phyloP scores from a whole-genome alignment of 257 asterid species.

The Catharanthus roseus region DNA sequence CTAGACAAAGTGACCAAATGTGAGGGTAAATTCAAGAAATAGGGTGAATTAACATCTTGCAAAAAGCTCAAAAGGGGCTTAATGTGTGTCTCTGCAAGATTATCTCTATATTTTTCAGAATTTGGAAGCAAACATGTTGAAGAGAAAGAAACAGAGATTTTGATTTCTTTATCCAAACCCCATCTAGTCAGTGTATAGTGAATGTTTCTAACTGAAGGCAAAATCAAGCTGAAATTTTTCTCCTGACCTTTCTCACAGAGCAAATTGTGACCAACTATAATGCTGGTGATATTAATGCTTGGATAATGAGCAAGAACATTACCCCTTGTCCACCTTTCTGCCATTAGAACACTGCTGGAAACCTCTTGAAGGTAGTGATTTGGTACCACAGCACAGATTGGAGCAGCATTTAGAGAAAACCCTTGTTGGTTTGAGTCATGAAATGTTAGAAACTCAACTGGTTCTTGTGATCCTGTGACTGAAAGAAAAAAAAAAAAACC shows the following conservation, averaged over 20 bases:
- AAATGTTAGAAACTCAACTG: slow-evolving; percentile 35
- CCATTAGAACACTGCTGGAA: slow-evolving; percentile 54
- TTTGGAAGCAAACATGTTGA: slow-evolving; percentile 40
- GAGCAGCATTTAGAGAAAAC: slow-evolving; percentile 14
- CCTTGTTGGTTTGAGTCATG: slow-evolving; percentile 29
- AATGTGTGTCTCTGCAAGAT: slow-evolving; percentile 27
- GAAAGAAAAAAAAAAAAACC: slow-evolving; percentile 16
- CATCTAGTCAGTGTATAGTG: slow-evolving; percentile 81
- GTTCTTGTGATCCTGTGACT: slow-evolving; percentile 48
- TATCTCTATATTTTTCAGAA: slow-evolving; percentile 25
- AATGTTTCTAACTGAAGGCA: slow-evolving; percentile 64
- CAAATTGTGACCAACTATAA: slow-evolving; percentile 49
- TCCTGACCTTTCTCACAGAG: slow-evolving; percentile 37
- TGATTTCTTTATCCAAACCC: slow-evolving; percentile 71
- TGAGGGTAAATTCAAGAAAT: slow-evolving; percentile 29
- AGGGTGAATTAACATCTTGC: slow-evolving; percentile 45
- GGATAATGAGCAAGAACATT: slow-evolving; percentile 68
- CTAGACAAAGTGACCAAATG: slow-evolving; percentile 18
- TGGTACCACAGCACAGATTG: slow-evolving; percentile 48
- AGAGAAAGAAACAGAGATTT: slow-evolving; percentile 50
- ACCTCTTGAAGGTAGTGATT: slow-evolving; percentile 39
- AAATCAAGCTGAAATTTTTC: slow-evolving; percentile 24
- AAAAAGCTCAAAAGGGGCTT: slow-evolving; percentile 47
- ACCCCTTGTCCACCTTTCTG: slow-evolving; percentile 67
- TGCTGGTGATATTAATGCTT: slow-evolving; percentile 43